Conservation (phyloP, 2,329 filamentous ascomycete species). For the Ambrosiella cleistominuta region DNA sequence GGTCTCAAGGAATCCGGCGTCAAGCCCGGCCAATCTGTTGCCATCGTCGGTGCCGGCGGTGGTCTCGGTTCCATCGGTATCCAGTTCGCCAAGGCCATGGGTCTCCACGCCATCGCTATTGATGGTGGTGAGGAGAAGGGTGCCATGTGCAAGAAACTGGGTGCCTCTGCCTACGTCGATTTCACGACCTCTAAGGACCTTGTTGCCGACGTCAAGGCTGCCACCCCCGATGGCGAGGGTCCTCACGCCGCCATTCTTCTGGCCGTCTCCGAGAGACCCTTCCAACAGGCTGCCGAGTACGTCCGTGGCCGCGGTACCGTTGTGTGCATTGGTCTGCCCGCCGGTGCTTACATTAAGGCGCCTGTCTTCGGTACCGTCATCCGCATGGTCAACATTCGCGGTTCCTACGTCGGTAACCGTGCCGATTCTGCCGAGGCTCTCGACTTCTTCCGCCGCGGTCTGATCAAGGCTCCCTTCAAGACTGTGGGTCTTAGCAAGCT, state of each 20-base stretch:
- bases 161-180: constrained; percentile 60
- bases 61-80: constrained; percentile 63
- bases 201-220: constrained; percentile 66
- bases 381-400: constrained; percentile 81
- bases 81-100: constrained; percentile 88
- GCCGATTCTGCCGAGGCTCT: constrained; percentile 76
- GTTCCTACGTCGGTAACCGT: constrained; percentile 85
- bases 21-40: constrained; percentile 58
- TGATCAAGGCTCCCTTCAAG: constrained; percentile 82
- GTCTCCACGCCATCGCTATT: constrained; percentile 61
- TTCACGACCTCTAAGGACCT: constrained; percentile 61
- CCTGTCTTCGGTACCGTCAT: constrained; percentile 82
- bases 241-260: constrained; percentile 77
- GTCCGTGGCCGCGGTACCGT: constrained; percentile 68
- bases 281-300: constrained; percentile 85
- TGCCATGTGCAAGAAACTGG: constrained; percentile 50
- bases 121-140: constrained; percentile 71
- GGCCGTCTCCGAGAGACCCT: constrained; percentile 76
- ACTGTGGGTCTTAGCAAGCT: constrained; percentile 64
- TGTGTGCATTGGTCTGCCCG: constrained; percentile 77
- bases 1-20: constrained; percentile 71
- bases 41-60: constrained; percentile 73
- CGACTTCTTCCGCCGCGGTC: constrained; percentile 69
- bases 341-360: constrained; percentile 59
- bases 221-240: constrained; percentile 63